A percentile compares a stretch with the other conserved stretches of the same genome.
phyloP scores from a whole-genome alignment of 108 stramenopile genomes.

The Discostella pseudostelligera region DNA sequence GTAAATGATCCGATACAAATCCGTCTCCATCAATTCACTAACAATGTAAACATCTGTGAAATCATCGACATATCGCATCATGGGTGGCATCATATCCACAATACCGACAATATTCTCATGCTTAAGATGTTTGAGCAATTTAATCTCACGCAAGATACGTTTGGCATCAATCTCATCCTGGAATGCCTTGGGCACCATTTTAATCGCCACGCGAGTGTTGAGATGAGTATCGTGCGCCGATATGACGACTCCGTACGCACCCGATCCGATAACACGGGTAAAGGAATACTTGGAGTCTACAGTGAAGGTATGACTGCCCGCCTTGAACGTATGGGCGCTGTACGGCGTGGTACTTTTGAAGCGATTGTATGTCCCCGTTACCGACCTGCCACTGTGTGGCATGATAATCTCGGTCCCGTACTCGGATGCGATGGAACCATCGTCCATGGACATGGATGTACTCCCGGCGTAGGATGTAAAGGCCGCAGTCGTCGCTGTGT shows the following conservation, averaged over 20 bases:
- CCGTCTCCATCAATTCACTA: constrained; percentile 98
- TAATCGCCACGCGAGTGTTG: constrained; percentile 90
- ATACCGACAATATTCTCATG: constrained; percentile 93
- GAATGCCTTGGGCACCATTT: constrained; percentile 96
- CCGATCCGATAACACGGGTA: constrained; percentile 88
- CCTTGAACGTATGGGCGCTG: constrained; percentile 76
- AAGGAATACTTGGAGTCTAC: constrained; percentile 81
- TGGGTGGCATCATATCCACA: constrained; percentile 86
- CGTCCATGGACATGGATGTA: constrained; percentile 45
- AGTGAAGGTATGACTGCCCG: constrained; percentile 82
- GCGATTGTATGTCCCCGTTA: constrained; percentile 19
- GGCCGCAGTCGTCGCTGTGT: constrained; percentile 43
- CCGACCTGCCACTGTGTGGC: constrained; percentile 18
- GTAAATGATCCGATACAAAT: constrained; percentile 99
- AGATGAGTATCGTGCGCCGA: constrained; percentile 71
- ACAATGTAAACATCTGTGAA: constrained; percentile 98
- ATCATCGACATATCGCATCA: constrained; percentile 82
- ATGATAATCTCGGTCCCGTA: constrained; percentile 46
- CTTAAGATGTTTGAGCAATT: constrained; percentile 85
- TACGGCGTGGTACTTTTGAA: constrained; percentile 48
- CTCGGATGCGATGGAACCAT: constrained; percentile 41
- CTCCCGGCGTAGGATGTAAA: constrained; percentile 33
- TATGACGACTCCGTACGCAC: constrained; percentile 98
- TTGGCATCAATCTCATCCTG: constrained; percentile 99
- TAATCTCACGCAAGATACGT: constrained; percentile 98